phyloP scores from a whole-genome alignment of 805 yeast genomes.

The Pichia occidentalis region DNA sequence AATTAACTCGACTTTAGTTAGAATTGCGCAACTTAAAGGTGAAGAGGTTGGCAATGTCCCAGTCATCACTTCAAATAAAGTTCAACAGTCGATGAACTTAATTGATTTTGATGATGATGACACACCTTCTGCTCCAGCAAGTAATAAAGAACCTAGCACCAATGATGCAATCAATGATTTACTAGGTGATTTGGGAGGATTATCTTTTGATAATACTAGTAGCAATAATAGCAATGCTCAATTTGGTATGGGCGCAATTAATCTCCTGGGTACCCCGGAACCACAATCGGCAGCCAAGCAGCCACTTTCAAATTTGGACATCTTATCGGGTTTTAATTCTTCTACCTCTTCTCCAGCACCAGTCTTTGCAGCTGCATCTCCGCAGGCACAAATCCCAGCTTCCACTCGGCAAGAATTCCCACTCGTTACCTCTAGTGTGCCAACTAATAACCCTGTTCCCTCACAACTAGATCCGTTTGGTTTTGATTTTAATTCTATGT shows the following conservation, averaged over 20 bases:
- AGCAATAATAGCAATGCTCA: conserved; percentile 18
- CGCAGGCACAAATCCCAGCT: too few relatives aligned
- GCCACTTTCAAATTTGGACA: conserved; percentile 11
- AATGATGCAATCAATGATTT: conserved; percentile 55
- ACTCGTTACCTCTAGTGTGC: conserved; percentile 3
- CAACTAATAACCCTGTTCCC: conserved; percentile 6
- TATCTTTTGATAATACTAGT: conserved; percentile 39
- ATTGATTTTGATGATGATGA: conserved; percentile 70
- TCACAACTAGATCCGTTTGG: conserved; percentile 30
- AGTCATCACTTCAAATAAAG: conserved; percentile 19
- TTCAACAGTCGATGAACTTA: conserved; percentile 32
- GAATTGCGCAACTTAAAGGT: conserved; percentile 55
- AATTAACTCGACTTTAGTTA: conserved; percentile 60
- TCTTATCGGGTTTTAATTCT: conserved; percentile 14
- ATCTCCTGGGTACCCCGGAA: conserved; percentile 27
- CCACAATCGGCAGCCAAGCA: conserved; percentile 14
- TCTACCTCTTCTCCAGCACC: conserved; percentile 6
- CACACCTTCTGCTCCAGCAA: conserved; percentile 18
- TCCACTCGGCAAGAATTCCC: conserved; percentile 2
- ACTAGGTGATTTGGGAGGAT: conserved; percentile 60
- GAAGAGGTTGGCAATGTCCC: conserved; percentile 54
- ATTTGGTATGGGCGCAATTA: conserved; percentile 27
- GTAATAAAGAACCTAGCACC: conserved; percentile 30
- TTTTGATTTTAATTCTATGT: conserved; percentile 24
- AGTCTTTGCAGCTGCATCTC: conserved; percentile 5